Evolutionary conservation across 225 moss, liverwort and hornwort species (phyloP), one percentile per base, ranked within the genome.

Genomic region (Physcomitrium patens): DNA sequence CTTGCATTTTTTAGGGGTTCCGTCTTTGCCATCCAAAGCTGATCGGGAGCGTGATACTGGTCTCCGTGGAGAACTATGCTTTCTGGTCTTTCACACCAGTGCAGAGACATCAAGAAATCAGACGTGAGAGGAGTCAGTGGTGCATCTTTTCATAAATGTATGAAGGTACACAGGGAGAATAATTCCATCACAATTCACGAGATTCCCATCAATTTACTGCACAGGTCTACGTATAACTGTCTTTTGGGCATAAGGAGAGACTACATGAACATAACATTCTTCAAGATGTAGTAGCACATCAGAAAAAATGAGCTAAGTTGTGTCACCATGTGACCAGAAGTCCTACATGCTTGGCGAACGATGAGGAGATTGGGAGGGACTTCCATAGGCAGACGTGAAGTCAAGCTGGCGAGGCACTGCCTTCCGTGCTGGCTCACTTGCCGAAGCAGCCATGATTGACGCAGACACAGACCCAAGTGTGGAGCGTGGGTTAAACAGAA

Each of bases 1-100:
- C 77, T 96, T 96, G 87, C 91, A 86, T 71, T 86, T 93, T 62
- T 93, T 93, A 3, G 93, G 95, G 63, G 93, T 91, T 60, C 82
- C 86, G 73, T 96, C 95, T 79, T 87, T 91, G 49, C 85, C 52
- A 57, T 93, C 93, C 55, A 83, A 79, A 47, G 31, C 74, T 57
- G 83, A 54, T 58, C 90, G 86, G 20, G 92, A 74, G 46, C 92
- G 85, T 20, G 84, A 81, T 68, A 60, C 87, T 63, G 86, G 71
- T 80, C 85, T 84, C 20, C 85, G 82, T 20, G 92, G 90, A 59
- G 92, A 90, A 26, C 84, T 77, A 60, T 80, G 83, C 79, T 89
- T 91, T 82, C 93, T 93, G 85, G 20, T 72, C 69, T 75, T 67
- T 48, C 78, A 45, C 20, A 69, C 15, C 68, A 41, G 24, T 51